Conservation (phyloP, 768 basidiomycete genomes). For the Mycena chlorophos region DNA sequence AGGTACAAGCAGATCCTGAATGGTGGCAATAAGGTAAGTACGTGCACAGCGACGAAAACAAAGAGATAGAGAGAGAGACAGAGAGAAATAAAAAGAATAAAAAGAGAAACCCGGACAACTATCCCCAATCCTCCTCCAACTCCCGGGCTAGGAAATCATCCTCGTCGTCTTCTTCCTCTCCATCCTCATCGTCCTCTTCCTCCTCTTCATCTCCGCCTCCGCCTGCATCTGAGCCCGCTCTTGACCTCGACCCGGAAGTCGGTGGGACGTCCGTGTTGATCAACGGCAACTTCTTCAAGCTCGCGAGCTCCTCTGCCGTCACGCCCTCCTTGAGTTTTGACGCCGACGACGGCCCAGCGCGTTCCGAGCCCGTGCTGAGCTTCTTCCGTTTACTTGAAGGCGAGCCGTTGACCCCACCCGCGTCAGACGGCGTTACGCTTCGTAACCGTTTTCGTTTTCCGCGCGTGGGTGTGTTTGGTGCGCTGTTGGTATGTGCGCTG, state of each 20-base stretch:
- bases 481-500: slow-evolving; percentile 30
- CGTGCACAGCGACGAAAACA: neutral
- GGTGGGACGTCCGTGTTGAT: slow-evolving; percentile 18
- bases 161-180: slow-evolving; percentile 55
- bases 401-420: slow-evolving; percentile 47
- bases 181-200: slow-evolving; percentile 51
- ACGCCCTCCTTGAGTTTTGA: slow-evolving; percentile 72
- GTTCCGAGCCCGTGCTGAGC: slow-evolving; percentile 46
- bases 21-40: neutral
- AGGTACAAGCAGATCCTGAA: slow-evolving; percentile 1
- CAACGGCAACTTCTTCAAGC: slow-evolving; percentile 16
- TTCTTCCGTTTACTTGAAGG: slow-evolving; percentile 83
- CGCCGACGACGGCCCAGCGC: too few species aligned
- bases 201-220: slow-evolving; percentile 16
- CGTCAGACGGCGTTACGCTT: slow-evolving; percentile 68
- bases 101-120: slow-evolving; percentile 25
- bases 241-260: slow-evolving; percentile 3
- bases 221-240: neutral
- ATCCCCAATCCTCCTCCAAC: slow-evolving; percentile 78
- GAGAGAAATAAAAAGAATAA: slow-evolving; percentile 4
- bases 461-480: slow-evolving; percentile 42
- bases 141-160: slow-evolving; percentile 84
- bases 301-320: slow-evolving; percentile 50
- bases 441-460: slow-evolving; percentile 68
- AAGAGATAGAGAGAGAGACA: slow-evolving; percentile 7